Conservation (phyloP, 768 basidiomycete species). For the Collybiopsis confluens region DNA sequence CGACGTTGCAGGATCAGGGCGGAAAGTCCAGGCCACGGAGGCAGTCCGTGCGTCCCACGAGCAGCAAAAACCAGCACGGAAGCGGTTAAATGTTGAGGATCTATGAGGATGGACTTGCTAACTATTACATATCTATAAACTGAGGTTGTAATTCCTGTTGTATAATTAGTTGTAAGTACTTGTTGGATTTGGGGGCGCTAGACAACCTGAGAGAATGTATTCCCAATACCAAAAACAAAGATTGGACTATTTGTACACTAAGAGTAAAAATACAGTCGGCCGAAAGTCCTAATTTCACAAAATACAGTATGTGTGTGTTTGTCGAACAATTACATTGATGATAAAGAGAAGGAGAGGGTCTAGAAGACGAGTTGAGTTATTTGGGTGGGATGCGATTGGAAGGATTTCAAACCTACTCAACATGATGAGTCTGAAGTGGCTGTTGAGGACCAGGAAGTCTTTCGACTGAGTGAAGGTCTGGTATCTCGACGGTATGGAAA, state of each 20-base stretch:
- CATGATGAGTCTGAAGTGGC: not conserved
- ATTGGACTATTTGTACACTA: not conserved
- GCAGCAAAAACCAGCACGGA: not conserved
- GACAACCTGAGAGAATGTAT: no score
- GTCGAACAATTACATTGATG: not conserved
- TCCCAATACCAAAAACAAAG: not conserved
- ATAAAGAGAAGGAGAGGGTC: not conserved
- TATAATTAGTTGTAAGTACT: no score
- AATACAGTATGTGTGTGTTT: not conserved
- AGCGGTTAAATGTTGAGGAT: not conserved
- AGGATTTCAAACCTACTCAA: not conserved
- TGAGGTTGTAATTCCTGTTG: not conserved
- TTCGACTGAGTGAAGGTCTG: not conserved
- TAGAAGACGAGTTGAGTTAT: not conserved
- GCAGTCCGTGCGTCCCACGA: not conserved
- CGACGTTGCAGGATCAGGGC: not conserved
- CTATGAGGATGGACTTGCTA: not conserved
- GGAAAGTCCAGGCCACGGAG: not conserved
- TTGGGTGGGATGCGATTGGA: not conserved
- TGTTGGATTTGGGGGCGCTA: no score
- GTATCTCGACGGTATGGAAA: constrained; percentile 46
- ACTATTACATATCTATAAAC: not conserved
- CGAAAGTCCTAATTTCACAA: not conserved
- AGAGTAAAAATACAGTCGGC: constrained; percentile 3
- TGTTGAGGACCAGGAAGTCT: constrained; percentile 1